Evolutionary conservation across 768 basidiomycete genomes (phyloP), one percentile per base, ranked within the genome.

Genomic region (Coprinellus micaceus): DNA sequence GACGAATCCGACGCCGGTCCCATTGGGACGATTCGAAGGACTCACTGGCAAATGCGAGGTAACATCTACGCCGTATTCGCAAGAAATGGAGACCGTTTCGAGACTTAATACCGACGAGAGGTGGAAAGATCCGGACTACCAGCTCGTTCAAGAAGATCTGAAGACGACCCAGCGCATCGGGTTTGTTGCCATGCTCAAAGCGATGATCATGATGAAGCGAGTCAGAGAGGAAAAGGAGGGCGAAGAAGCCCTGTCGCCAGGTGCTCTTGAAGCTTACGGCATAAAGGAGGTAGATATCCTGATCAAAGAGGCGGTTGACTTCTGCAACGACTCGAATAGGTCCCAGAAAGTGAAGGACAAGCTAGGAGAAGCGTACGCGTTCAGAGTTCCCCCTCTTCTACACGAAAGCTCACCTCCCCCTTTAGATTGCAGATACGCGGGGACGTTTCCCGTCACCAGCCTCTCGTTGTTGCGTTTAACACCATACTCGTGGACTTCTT

Each of bases 241-340:
- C 48, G 22, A 15, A 36, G 33, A 11, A 36, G 10, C 28, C n/a
- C 13, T 43, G 6, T 28, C 47, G 3, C n/a, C 3, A 2, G 30
- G 36, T 15, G 30, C 15, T n/a, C 30, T 36, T 13, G 30, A 36
- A 3, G 30, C 5, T 4, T 51, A 19, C n/a, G 39, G 37, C 7
- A 37, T 5, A 21, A 39, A 29, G 25, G 37, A 53, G 25, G 22
- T 43, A 15, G 25, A 41, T 15, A 4, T 29, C 4, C 26, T 53
- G 52, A 6, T 53, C 7, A 21, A 25, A 19, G 19, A 41, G n/a
- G 37, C 52, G 13, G 26, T 53, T 12, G 39, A 41, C 2, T 43
- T 53, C 24, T 53, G 52, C 40, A 53, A 53, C 52, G 52, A 44
- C n/a, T 9, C 19, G 22, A 25, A 19, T n/a, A 15, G 41, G 29